A percentile compares a stretch with the other conserved stretches of the same genome.
Evolutionary conservation across 148 eudicot genomes (phyloP).

Genomic region (Fagopyrum homotropicum): DNA sequence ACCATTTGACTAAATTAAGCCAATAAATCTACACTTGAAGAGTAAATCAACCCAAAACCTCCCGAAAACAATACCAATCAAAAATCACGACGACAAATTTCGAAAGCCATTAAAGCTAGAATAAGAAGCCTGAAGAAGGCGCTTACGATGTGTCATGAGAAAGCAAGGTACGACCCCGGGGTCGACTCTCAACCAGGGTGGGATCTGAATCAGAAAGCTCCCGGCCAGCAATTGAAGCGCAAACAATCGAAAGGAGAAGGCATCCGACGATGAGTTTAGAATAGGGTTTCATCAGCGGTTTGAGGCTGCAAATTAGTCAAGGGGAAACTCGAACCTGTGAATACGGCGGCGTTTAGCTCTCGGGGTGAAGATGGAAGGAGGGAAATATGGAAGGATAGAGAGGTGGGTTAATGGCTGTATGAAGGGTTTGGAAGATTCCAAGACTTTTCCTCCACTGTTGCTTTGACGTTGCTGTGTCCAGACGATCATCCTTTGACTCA

Average conservation of each 20-base stretch:
- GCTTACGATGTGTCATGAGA: background rate
- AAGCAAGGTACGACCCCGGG: background rate
- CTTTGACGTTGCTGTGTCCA: background rate
- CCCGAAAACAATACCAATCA: background rate
- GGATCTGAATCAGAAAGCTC: constrained; percentile 11
- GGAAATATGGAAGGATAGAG: background rate
- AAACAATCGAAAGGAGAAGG: background rate
- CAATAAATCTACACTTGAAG: background rate
- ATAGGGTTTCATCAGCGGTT: background rate
- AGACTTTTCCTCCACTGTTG: background rate
- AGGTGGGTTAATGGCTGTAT: background rate
- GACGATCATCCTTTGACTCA: background rate
- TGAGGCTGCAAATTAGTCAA: background rate
- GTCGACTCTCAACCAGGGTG: background rate
- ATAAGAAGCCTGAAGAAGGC: background rate
- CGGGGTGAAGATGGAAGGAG: background rate
- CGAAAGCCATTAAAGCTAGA: background rate
- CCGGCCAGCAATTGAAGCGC: constrained; percentile 9
- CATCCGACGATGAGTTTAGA: background rate
- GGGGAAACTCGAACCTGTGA: background rate
- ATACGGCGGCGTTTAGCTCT: background rate
- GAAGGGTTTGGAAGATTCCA: constrained; percentile 10
- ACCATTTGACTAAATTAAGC: background rate
- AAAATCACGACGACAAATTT: background rate
- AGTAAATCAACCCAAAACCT: background rate